These are phyloP conservation scores for Rheum nobile DNA, from an alignment of 148 eudicot species.

Conservation along the genomic window DNA sequence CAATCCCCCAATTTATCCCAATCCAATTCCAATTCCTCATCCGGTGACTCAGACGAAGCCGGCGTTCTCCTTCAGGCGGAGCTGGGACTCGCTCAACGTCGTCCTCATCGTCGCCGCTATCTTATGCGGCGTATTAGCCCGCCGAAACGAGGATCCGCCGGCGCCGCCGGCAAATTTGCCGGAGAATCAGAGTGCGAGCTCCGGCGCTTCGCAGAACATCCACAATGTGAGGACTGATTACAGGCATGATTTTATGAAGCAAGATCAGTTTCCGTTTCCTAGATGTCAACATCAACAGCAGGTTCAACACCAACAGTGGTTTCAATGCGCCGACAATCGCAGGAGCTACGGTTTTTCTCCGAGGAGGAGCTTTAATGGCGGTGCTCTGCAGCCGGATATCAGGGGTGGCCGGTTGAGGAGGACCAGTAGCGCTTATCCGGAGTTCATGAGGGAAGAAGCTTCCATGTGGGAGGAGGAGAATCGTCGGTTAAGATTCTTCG, in stretches of 20 bases:
- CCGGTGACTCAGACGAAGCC: background rate
- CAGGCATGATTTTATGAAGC: background rate
- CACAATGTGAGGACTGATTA: background rate
- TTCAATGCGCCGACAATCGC: constrained; percentile 19
- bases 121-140: constrained; percentile 51
- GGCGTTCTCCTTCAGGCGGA: constrained; percentile 17
- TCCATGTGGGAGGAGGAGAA: constrained; percentile 25
- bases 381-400: background rate
- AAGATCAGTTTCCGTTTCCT: background rate
- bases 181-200: background rate
- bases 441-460: constrained; percentile 21
- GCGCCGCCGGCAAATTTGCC: background rate
- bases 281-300: background rate
- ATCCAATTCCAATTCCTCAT: background rate
- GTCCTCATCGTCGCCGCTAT: constrained; percentile 53
- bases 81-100: constrained; percentile 51
- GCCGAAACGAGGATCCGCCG: constrained; percentile 14
- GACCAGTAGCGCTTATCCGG: constrained; percentile 53
- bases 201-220: background rate
- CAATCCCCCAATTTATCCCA: background rate
- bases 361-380: background rate
- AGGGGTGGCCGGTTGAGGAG: constrained; percentile 34
- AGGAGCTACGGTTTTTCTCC: constrained; percentile 12
- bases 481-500: constrained; percentile 30
- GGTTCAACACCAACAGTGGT: constrained; percentile 16